Base-by-base conservation (phyloP, 2,329 filamentous ascomycete species). In the Amphichorda felina region DNA sequence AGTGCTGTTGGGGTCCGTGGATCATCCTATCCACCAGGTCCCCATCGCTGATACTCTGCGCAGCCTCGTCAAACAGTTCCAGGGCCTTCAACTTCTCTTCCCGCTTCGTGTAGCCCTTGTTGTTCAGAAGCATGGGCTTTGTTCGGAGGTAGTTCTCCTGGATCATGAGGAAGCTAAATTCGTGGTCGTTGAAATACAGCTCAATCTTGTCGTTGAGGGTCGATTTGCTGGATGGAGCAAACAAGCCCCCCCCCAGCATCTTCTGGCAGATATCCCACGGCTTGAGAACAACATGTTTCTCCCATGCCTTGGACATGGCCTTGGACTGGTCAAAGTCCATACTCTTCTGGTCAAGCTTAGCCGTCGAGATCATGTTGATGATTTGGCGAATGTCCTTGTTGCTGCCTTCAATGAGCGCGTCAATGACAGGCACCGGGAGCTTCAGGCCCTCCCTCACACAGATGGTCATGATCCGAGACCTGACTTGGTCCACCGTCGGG, bases 151-250 rank as follows among this genome's bases (percentile, higher is more conserved):
- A 98, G 53, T 98, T 98, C 57, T 98, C 93, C 55, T 98, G 91
- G 32, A 98, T 78, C 91, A 98, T 96, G 36, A 98, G 67, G 51
- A 80, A 91, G 50, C 87, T 95, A 61, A 96, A 94, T 49, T 98
- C 91, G 51, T 98, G 91, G 49, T 98, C 91, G 56, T 98, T 96
- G 68, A 98, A 98, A 57, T 98, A 98, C 2, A 98, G 75, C 59
- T 98, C 89, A 42, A 93, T 91, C 67, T 98, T 98, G 57, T 98
- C 89, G 53, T 96, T 96, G 25, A 98, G 64, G 0, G 86, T 94
- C 3, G 84, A 68, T 45, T 85, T 93, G 59, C 86, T 93, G 34
- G 79, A 76, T 4, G 79, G 72, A 17, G 83, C 72, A 58, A 96
- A 98, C 59, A 95, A 75, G 26, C 86, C 85, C 4, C 86, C 80